Percentiles rank a stretch among this genome's conserved stretches.
Evolutionary conservation across 164 flowering plant genomes (phyloP).

Genomic region (Umbellularia californica): DNA sequence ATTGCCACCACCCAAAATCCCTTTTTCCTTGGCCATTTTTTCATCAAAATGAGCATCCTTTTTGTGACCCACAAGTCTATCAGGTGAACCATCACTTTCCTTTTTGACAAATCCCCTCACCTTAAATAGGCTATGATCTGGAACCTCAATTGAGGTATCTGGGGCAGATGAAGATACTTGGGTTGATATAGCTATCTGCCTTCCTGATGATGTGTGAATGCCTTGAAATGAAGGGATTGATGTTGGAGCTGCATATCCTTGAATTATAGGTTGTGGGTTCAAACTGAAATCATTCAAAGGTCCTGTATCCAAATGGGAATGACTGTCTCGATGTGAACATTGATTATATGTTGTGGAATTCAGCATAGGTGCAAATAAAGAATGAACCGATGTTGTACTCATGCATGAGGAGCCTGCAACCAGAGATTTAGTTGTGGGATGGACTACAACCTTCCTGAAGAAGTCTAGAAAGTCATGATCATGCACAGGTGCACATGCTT

Average conservation of each 20-base stretch:
- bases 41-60: slow-evolving; percentile 26
- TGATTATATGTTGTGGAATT: slow-evolving; percentile 54
- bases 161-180: slow-evolving; percentile 32
- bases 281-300: slow-evolving; percentile 30
- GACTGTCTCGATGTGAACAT: slow-evolving; percentile 29
- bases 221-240: slow-evolving; percentile 27
- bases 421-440: slow-evolving; percentile 63
- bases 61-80: slow-evolving; percentile 10
- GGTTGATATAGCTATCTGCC: slow-evolving; percentile 24
- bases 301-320: slow-evolving; percentile 31
- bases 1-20: slow-evolving; percentile 21
- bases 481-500: slow-evolving; percentile 32
- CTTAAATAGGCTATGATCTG: slow-evolving; percentile 20
- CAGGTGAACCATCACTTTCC: slow-evolving; percentile 15
- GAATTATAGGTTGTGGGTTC: slow-evolving; percentile 24
- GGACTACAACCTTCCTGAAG: slow-evolving; percentile 36
- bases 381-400: slow-evolving; percentile 62
- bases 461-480: slow-evolving; percentile 51
- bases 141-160: slow-evolving; percentile 20
- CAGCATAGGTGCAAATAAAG: slow-evolving; percentile 67
- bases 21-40: slow-evolving; percentile 31
- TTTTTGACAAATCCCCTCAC: slow-evolving; percentile 22
- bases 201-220: slow-evolving; percentile 18
- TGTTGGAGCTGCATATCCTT: slow-evolving; percentile 23
- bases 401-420: slow-evolving; percentile 63